These are phyloP conservation scores for Talaromyces verruculosus DNA, from an alignment of 2,329 filamentous ascomycete genomes.

Conservation along the genomic window DNA sequence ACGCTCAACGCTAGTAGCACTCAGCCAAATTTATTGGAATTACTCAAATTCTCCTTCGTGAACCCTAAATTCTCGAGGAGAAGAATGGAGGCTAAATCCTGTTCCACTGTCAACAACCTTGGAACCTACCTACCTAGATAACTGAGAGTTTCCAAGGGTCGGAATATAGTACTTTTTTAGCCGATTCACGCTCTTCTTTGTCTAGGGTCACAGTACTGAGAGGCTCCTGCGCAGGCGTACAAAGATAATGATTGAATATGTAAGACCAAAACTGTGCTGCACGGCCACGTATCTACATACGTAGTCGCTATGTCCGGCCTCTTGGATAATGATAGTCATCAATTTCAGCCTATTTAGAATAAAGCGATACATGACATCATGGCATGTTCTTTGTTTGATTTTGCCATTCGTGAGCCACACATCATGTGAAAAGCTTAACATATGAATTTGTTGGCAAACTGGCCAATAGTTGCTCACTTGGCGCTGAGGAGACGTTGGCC, in stretches of 20 bases:
- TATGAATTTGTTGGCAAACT: neutral
- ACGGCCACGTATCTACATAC: neutral
- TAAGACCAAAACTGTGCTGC: neutral
- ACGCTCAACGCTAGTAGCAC: neutral
- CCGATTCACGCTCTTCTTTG: too few species aligned
- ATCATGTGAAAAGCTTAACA: neutral
- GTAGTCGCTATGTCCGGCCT: neutral
- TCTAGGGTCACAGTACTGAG: too few species aligned
- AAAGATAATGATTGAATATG: neutral
- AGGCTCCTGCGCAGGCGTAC: neutral
- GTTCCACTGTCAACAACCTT: too few species aligned
- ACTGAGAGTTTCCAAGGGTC: too few species aligned
- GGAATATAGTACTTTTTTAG: too few species aligned
- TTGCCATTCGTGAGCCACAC: neutral
- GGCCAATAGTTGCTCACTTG: neutral
- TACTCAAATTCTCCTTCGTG: neutral
- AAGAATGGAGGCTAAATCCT: too few species aligned
- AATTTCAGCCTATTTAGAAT: neutral
- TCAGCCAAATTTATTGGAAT: too few species aligned
- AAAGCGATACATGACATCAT: neutral
- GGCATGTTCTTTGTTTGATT: neutral
- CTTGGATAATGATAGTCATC: neutral
- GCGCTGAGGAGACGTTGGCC: neutral
- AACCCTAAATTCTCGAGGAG: neutral
- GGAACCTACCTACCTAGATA: too few species aligned